A percentile compares a stretch with the other conserved stretches of the same genome.
These are phyloP conservation scores for Trapa bicornis DNA, from an alignment of 345 rosid species.

Conservation along the genomic window DNA sequence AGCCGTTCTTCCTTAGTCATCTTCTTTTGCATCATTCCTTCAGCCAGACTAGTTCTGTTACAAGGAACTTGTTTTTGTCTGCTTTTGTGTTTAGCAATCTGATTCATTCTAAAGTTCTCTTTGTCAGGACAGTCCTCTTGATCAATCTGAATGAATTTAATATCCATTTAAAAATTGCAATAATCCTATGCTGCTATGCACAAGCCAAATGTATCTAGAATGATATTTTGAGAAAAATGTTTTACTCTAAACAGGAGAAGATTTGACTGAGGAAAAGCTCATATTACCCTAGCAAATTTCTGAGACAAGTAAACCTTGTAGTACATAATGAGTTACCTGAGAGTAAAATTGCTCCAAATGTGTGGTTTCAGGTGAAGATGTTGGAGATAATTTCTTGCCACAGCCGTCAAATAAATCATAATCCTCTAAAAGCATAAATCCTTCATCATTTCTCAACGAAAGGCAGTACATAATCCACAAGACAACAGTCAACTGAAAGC, in stretches of 20 bases:
- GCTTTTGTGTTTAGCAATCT: conserved; percentile 8
- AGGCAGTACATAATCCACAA: background rate
- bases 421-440: conserved; percentile 1
- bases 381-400: background rate
- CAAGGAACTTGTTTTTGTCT: conserved; percentile 11
- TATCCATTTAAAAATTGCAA: background rate
- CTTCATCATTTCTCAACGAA: background rate
- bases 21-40: conserved; percentile 30
- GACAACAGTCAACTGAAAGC: background rate
- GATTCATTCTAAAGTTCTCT: conserved; percentile 38
- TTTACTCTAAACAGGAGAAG: background rate
- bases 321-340: conserved; percentile 16
- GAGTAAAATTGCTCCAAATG: background rate
- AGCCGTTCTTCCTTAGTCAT: conserved; percentile 39
- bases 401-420: too few species aligned
- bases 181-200: background rate
- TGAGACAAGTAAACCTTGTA: background rate
- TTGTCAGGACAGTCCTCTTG: conserved; percentile 38
- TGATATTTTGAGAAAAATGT: background rate
- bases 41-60: conserved; percentile 21
- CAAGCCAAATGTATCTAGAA: background rate
- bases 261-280: background rate
- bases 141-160: conserved; percentile 27
- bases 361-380: conserved; percentile 14
- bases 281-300: background rate